These are phyloP conservation scores for Ogataea saltuana DNA, from an alignment of 805 yeast species.

Conservation along the genomic window DNA sequence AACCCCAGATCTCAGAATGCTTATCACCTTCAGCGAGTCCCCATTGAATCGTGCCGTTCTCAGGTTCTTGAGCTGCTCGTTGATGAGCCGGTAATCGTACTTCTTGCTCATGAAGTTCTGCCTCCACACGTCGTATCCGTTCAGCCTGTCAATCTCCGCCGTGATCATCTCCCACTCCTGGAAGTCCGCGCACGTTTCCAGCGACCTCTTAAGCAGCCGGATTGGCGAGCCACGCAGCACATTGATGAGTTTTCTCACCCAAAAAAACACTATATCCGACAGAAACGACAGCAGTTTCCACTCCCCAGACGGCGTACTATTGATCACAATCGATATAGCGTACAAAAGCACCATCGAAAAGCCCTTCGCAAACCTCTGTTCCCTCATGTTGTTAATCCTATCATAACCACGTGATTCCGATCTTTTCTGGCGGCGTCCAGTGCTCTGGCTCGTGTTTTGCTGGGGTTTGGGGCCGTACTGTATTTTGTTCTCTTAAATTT, in stretches of 20 bases:
- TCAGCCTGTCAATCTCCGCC: slow-evolving; percentile 47
- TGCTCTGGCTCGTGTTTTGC: too few relatives aligned
- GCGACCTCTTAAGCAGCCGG: slow-evolving; percentile 20
- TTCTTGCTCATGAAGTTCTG: slow-evolving; percentile 78
- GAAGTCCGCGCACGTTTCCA: slow-evolving; percentile 53
- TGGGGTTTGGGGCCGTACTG: too few relatives aligned
- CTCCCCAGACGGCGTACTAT: slow-evolving; percentile 29
- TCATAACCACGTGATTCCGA: background rate
- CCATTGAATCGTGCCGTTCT: slow-evolving; percentile 58
- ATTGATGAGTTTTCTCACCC: slow-evolving; percentile 38
- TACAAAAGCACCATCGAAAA: slow-evolving; percentile 21
- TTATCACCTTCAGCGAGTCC: slow-evolving; percentile 60
- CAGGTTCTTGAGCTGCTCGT: slow-evolving; percentile 66
- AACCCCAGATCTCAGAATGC: slow-evolving; percentile 76
- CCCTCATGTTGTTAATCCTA: slow-evolving; percentile 5
- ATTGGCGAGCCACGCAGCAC: slow-evolving; percentile 23
- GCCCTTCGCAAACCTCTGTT: slow-evolving; percentile 16
- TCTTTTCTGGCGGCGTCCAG: too few relatives aligned
- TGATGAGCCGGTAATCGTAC: slow-evolving; percentile 81
- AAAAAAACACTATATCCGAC: slow-evolving; percentile 47
- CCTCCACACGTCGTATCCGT: slow-evolving; percentile 67
- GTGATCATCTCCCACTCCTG: slow-evolving; percentile 70
- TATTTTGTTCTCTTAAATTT: background rate
- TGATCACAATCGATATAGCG: slow-evolving; percentile 17
- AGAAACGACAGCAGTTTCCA: slow-evolving; percentile 37